These are phyloP conservation scores for Suillus decipiens DNA, from an alignment of 768 basidiomycete species.

Conservation along the genomic window DNA sequence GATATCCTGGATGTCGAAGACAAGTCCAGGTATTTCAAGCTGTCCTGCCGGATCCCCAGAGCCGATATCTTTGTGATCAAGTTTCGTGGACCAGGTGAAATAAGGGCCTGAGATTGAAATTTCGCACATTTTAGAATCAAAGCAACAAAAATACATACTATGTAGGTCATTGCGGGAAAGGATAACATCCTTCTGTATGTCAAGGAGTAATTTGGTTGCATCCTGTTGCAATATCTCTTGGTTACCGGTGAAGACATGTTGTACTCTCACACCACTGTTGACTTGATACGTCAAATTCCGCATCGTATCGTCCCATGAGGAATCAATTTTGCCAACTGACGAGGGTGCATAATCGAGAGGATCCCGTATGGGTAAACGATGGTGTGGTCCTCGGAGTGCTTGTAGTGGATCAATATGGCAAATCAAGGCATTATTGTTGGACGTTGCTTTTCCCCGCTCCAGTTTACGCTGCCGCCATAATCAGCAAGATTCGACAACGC, in stretches of 20 bases:
- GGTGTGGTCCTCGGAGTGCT: slow-evolving; percentile 24
- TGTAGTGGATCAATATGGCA: slow-evolving; percentile 25
- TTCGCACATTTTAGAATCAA: background rate
- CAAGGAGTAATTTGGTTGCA: slow-evolving; percentile 38
- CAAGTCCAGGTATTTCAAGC: slow-evolving; percentile 24
- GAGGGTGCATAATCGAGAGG: slow-evolving; percentile 23
- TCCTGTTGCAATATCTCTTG: slow-evolving; percentile 38
- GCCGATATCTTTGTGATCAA: slow-evolving; percentile 8
- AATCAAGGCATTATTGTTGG: slow-evolving; percentile 4
- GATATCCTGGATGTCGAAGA: slow-evolving; percentile 29
- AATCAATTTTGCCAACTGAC: slow-evolving; percentile 15
- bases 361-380: slow-evolving; percentile 15
- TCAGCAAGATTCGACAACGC: slow-evolving; percentile 14
- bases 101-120: slow-evolving; percentile 26
- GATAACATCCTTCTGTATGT: slow-evolving; percentile 39
- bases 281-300: slow-evolving; percentile 27
- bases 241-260: slow-evolving; percentile 55
- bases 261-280: slow-evolving; percentile 27
- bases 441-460: slow-evolving; percentile 14
- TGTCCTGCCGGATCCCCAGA: slow-evolving; percentile 7
- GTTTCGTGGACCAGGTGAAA: slow-evolving; percentile 24
- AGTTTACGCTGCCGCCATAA: background rate
- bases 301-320: slow-evolving; percentile 34
- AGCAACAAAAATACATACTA: slow-evolving; percentile 20
- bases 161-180: slow-evolving; percentile 21